Base-by-base conservation (phyloP, 306 rosid genomes). In the Citrullus colocynthis region DNA sequence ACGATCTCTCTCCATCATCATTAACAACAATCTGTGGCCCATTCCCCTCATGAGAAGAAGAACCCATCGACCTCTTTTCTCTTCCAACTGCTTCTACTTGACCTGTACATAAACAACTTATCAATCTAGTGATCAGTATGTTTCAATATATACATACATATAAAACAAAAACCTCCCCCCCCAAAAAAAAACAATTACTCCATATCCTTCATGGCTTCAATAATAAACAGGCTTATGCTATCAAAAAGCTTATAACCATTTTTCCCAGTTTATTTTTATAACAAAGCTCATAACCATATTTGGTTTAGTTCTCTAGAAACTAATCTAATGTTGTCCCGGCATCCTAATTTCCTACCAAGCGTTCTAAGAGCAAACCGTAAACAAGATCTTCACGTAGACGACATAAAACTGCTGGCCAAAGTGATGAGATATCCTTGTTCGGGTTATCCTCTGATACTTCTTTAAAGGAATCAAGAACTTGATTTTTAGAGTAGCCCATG, bases 331-430 rank as follows among this genome's bases (percentile, higher is more conserved):
- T 76, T 74, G 66, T 48, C 24, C 7, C 65, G 71, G 5, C 44
- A 80, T 64, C 66, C 80, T 74, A 81, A 81, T 75, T 79, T 63
- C 48, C 65, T 79, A 64, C 73, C 77, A 72, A 84, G 82, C 88
- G 70, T 37, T 79, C 81, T 63, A 81, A 83, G 82, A 65, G 88
- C 58, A 82, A 76, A 78, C 91, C 91, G 80, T 92, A 90, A 85
- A 94, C 87, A 78, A 86, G 87, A 75, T 80, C 90, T 86, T 88
- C 97, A 56, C 88, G 88, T 80, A 92, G 95, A 82, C 57, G 84
- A 80, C 98, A 90, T 56, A 94, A 85, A 83, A 92, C 90, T 51
- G 96, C 87, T 1, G 93, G 95, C 97, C 98, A 94, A 78, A 91
- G 73, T 63, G 85, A 86, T 74, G 91, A 87, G 73, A 81, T 69